phyloP scores from a whole-genome alignment of 257 asterid species.

The Hygrophila difformis region DNA sequence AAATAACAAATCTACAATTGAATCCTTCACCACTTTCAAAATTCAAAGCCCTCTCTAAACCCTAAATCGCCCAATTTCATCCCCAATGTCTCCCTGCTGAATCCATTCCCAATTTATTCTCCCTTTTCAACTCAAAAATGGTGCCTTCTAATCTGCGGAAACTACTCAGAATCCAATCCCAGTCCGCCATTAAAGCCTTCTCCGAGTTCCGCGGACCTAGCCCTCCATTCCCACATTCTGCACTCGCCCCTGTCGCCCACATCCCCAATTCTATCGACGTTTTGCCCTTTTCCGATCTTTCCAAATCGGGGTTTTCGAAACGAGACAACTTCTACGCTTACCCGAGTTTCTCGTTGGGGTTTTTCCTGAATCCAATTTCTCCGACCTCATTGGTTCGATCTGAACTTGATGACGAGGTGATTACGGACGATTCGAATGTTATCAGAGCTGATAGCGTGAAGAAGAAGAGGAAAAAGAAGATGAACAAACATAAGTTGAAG shows the following conservation, averaged over 20 bases:
- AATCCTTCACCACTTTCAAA: constrained; percentile 11
- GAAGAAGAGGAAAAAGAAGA: constrained; percentile 87
- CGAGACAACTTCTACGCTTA: constrained; percentile 20
- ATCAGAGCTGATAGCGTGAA: constrained; percentile 78
- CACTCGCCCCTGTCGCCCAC: constrained; percentile 17
- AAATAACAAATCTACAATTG: no score
- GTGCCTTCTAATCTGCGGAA: constrained; percentile 36
- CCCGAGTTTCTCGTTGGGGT: constrained; percentile 49
- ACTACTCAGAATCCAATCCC: constrained; percentile 38
- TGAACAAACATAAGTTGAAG: constrained; percentile 88
- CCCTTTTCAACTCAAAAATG: constrained; percentile 20
- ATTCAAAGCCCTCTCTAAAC: constrained; percentile 26
- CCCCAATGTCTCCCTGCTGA: no score
- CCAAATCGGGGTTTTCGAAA: constrained; percentile 15
- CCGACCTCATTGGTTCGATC: constrained; percentile 18
- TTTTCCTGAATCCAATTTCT: constrained; percentile 39
- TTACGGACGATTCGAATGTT: constrained; percentile 27
- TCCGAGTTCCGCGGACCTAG: constrained; percentile 22
- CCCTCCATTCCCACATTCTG: constrained; percentile 18
- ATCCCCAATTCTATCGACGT: constrained; percentile 12
- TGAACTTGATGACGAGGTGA: constrained; percentile 21
- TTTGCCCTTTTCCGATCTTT: constrained; percentile 11
- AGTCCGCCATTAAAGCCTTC: constrained; percentile 26
- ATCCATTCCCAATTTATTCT: no score
- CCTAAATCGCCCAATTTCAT: constrained; percentile 14